Base-by-base conservation (phyloP, 148 eudicot species). In the Dianthus caryophyllus region DNA sequence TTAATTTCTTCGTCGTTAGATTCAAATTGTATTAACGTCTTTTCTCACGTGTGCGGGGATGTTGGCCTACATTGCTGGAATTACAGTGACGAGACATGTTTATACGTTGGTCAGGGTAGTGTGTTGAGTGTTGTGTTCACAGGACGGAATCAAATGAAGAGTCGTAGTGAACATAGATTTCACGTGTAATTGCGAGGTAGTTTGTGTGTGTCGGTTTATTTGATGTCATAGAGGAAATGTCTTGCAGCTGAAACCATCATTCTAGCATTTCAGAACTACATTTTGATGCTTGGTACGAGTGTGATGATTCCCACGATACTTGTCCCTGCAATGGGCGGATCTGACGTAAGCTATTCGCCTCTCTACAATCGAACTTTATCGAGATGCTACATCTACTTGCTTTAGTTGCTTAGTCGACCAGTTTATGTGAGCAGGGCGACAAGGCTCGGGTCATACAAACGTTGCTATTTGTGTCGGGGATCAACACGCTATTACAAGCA, bases 361-460 rank as follows among this genome's bases (percentile, higher is more conserved):
- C 4, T 12, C 36, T 29, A 20, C 10, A 13, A n/a, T 6, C 60
- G 41, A 6, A 17, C 9, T 64, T 44, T 33, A 11, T 15, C 9
- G 9, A 31, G 41, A 7, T 31, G 64, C 17, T 55, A 26, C 33
- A 58, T 58, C 39, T 4, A 6, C 41, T 58, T 52, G n/a, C 48
- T 63, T n/a, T 43, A 20, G 9, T 4, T 68, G 20, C 55, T 15
- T 55, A 6, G 65, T 73, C 53, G 47, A 72, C 41, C 75, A 68
- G 60, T 49, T 74, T 14, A 39, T 57, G 25, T 72, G 71, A 70
- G 27, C 82, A 94, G 99, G 99, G 99, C 30, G 99, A 95, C 77
- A 95, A 95, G 80, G 99, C 94, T 75, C 87, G 89, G 65, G 99
- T 95, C 54, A 87, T 95, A 64, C 97, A 95, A 75, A 90, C 99